Evolutionary conservation across 1,284 basidiomycete species (phyloP).

Genomic region (Puccinia horiana): DNA sequence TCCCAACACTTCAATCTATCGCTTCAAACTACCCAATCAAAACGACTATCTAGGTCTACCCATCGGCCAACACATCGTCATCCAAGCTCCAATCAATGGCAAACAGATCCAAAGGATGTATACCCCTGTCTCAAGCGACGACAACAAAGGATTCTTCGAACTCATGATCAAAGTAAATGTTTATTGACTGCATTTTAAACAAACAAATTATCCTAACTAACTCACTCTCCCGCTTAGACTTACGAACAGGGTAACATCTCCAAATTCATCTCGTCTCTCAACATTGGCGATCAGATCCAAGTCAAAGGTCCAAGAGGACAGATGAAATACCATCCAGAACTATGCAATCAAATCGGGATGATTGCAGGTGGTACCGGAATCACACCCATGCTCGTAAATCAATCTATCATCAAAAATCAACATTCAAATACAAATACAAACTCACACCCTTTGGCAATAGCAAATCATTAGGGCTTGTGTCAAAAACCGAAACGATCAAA

Average conservation of each 20-base stretch:
- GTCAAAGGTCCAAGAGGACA: slow-evolving; percentile 95
- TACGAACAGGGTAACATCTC: slow-evolving; percentile 98
- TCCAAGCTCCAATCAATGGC: slow-evolving; percentile 85
- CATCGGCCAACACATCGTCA: slow-evolving; percentile 91
- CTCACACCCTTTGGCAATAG: slow-evolving; percentile 51
- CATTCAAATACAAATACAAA: too few species aligned
- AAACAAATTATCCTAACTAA: background rate
- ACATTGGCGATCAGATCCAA: slow-evolving; percentile 78
- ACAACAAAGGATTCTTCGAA: slow-evolving; percentile 90
- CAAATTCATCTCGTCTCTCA: slow-evolving; percentile 74
- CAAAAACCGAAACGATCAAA: slow-evolving; percentile 80
- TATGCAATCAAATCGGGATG: slow-evolving; percentile 82
- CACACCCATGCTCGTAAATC: slow-evolving; percentile 78
- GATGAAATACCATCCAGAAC: slow-evolving; percentile 65
- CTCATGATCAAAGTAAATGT: slow-evolving; percentile 83
- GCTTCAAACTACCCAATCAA: slow-evolving; percentile 75
- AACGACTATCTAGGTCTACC: slow-evolving; percentile 85
- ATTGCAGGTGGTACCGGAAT: slow-evolving; percentile 92
- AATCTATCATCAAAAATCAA: background rate
- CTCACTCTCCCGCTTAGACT: slow-evolving; percentile 64
- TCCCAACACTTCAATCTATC: slow-evolving; percentile 96
- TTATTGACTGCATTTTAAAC: background rate
- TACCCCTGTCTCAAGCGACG: slow-evolving; percentile 89
- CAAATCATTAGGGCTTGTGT: slow-evolving; percentile 89
- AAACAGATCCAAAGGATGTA: slow-evolving; percentile 88